phyloP scores from a whole-genome alignment of 2,329 filamentous ascomycete genomes.

The Graphium sp. region DNA sequence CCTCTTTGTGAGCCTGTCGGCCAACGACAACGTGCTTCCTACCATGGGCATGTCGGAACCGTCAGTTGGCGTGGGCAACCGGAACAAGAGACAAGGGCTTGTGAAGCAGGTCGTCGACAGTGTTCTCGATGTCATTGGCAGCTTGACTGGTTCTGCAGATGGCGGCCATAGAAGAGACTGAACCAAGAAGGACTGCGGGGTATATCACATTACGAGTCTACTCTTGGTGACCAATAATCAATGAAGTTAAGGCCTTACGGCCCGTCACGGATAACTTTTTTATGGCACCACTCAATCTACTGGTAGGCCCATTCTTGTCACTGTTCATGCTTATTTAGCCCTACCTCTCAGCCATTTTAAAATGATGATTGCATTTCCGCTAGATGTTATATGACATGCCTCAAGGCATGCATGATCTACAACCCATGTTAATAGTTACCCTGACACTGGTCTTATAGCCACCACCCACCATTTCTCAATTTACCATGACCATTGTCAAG shows the following conservation, averaged over 20 bases:
- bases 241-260: too few relatives aligned
- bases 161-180: too few relatives aligned
- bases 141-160: constrained; percentile 1
- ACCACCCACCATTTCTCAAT: too few relatives aligned
- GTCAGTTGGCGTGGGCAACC: constrained; percentile 24
- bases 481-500: too few relatives aligned
- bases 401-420: constrained; percentile 1
- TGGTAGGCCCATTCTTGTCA: too few relatives aligned
- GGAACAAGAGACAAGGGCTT: constrained; percentile 43
- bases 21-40: constrained; percentile 86
- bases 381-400: constrained; percentile 5
- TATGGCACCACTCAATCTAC: too few relatives aligned
- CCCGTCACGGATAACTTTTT: too few relatives aligned
- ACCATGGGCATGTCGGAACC: constrained; percentile 68
- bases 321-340: too few relatives aligned
- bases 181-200: too few relatives aligned
- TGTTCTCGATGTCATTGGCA: constrained; percentile 2
- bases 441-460: constrained; percentile 2
- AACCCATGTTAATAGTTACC: constrained; percentile 1
- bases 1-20: constrained; percentile 84
- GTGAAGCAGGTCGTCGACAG: constrained; percentile 46
- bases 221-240: too few relatives aligned
- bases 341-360: background rate
- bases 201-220: too few relatives aligned
- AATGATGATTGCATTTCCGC: constrained; percentile 3